These are phyloP conservation scores for Phytophthora citrophthora DNA, from an alignment of 352 stramenopile genomes.

Conservation along the genomic window DNA sequence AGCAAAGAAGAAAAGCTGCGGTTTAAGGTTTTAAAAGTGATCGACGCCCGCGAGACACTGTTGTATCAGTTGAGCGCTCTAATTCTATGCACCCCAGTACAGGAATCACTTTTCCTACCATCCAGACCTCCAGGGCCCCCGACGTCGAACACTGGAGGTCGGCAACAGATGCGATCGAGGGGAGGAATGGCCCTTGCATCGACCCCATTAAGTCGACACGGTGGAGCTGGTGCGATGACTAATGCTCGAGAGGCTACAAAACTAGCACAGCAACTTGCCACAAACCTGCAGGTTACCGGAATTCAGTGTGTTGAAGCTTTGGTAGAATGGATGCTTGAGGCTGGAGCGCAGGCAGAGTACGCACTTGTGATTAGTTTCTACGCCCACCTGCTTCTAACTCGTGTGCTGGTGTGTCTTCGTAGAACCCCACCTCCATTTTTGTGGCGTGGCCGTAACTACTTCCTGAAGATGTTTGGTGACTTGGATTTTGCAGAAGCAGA, in stretches of 20 bases:
- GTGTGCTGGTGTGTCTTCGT: background rate
- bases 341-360: constrained; percentile 70
- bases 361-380: constrained; percentile 11
- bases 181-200: constrained; percentile 48
- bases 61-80: constrained; percentile 77
- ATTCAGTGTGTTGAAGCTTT: constrained; percentile 81
- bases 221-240: constrained; percentile 50
- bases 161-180: constrained; percentile 52
- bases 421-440: constrained; percentile 72
- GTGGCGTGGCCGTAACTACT: constrained; percentile 80
- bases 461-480: constrained; percentile 73
- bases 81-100: constrained; percentile 70
- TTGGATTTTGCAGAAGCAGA: constrained; percentile 72
- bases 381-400: constrained; percentile 4
- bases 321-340: constrained; percentile 85
- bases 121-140: constrained; percentile 44
- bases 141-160: constrained; percentile 19
- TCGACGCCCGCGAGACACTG: constrained; percentile 69
- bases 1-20: constrained; percentile 77
- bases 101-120: constrained; percentile 60
- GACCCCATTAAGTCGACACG: constrained; percentile 26
- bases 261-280: constrained; percentile 69
- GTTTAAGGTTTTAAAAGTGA: constrained; percentile 70
- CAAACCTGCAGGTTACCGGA: constrained; percentile 64
- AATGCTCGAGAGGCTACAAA: constrained; percentile 74